Percentiles rank a stretch among this genome's conserved stretches.
These are phyloP conservation scores for Aspergillus niger DNA, from an alignment of 2,329 filamentous ascomycete genomes.

Conservation along the genomic window DNA sequence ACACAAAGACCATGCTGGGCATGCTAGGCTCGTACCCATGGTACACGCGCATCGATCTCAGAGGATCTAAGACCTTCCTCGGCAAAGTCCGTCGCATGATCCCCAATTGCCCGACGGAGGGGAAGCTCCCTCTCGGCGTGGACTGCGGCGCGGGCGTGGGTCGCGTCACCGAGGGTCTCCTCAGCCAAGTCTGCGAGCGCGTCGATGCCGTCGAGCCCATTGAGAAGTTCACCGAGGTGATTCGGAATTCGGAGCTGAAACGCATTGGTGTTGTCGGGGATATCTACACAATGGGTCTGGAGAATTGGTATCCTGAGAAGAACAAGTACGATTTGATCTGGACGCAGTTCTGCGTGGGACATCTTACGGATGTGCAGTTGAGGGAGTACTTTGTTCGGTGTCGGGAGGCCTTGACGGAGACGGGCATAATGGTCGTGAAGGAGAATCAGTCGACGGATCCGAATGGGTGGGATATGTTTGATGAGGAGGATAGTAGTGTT, in stretches of 20 bases:
- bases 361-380: conserved; percentile 75
- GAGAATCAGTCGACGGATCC: conserved; percentile 70
- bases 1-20: conserved; percentile 56
- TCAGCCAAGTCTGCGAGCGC: conserved; percentile 67
- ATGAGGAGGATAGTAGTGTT: conserved; percentile 74
- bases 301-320: conserved; percentile 63
- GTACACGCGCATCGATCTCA: conserved; percentile 69
- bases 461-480: conserved; percentile 66
- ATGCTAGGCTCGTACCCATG: conserved; percentile 70
- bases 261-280: conserved; percentile 56
- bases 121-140: conserved; percentile 44
- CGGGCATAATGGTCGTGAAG: conserved; percentile 67
- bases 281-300: conserved; percentile 72
- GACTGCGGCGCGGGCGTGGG: conserved; percentile 75
- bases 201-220: conserved; percentile 88
- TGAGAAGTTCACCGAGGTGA: conserved; percentile 70
- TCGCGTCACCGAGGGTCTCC: conserved; percentile 74
- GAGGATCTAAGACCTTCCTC: conserved; percentile 68
- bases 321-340: conserved; percentile 76
- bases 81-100: conserved; percentile 58
- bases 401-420: conserved; percentile 49
- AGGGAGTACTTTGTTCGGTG: conserved; percentile 67
- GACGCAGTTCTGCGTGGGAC: conserved; percentile 87
- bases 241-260: conserved; percentile 48
- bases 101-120: conserved; percentile 13